A percentile compares a stretch with the other conserved stretches of the same genome.
Evolutionary conservation across 345 rosid species (phyloP).

Genomic region (Eucalyptus grandis): DNA sequence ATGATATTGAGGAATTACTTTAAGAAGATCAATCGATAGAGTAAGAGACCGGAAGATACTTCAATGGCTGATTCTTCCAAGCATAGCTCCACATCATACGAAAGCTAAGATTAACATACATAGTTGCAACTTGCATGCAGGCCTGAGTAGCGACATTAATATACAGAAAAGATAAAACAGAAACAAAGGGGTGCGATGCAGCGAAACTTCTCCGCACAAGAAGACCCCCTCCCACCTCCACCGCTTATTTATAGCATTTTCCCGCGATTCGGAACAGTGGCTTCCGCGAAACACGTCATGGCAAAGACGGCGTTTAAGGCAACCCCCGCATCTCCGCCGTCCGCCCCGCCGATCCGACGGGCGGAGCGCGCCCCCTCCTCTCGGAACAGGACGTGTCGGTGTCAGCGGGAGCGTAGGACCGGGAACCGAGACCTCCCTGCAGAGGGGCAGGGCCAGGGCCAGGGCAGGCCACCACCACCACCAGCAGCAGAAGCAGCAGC

Average conservation of each 20-base stretch:
- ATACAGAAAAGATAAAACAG: not conserved
- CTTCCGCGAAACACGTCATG: slow-evolving; percentile 28
- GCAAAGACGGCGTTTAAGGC: slow-evolving; percentile 29
- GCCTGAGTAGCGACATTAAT: not conserved
- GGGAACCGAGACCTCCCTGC: not conserved
- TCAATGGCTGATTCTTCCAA: not conserved
- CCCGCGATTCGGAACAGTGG: slow-evolving; percentile 12
- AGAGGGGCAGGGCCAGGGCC: not conserved
- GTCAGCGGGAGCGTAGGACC: slow-evolving; percentile 49
- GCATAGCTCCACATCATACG: not conserved
- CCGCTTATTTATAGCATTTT: slow-evolving; percentile 2
- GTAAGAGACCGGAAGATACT: not conserved
- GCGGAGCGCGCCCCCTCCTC: not conserved
- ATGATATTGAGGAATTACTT: not conserved
- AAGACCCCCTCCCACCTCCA: not conserved
- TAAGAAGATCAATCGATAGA: not conserved
- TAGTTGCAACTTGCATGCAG: not conserved
- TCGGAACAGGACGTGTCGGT: slow-evolving; percentile 37
- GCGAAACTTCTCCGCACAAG: not conserved
- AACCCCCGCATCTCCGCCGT: slow-evolving; percentile 13
- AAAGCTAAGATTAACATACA: not conserved
- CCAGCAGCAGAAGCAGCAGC: too few species aligned
- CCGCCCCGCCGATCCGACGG: slow-evolving; percentile 7
- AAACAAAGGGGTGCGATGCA: not conserved
- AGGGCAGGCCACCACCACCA: not conserved